Conservation (phyloP, 2,329 filamentous ascomycete genomes). For the Neofusicoccum umdonicola region DNA sequence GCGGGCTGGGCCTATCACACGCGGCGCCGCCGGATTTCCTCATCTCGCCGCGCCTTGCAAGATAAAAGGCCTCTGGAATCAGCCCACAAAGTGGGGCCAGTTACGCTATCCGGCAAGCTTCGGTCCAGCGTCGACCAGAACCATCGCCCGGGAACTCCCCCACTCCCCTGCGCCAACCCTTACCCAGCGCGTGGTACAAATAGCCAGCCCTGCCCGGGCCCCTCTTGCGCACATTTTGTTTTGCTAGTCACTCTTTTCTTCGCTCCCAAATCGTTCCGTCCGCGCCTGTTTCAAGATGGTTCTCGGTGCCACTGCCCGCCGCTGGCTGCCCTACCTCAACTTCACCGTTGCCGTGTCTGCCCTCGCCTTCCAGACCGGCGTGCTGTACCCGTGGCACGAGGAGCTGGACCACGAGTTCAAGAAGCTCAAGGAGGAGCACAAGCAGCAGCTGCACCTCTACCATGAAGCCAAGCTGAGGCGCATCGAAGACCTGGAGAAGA, state of each 20-base stretch:
- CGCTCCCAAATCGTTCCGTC: background rate
- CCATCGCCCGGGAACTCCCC: background rate
- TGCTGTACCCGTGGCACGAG: constrained; percentile 70
- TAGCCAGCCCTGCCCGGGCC: constrained; percentile 5
- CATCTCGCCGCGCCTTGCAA: constrained; percentile 1
- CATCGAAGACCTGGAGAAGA: constrained; percentile 12
- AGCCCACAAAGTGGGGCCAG: constrained; percentile 17
- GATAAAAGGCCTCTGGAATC: constrained; percentile 16
- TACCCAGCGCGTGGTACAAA: background rate
- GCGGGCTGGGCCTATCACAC: background rate
- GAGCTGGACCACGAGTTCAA: constrained; percentile 63
- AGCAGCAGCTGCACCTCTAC: constrained; percentile 26
- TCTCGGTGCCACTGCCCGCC: constrained; percentile 16
- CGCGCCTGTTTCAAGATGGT: constrained; percentile 1
- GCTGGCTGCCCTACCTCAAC: constrained; percentile 40
- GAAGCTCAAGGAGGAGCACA: constrained; percentile 58
- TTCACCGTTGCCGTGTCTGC: constrained; percentile 65
- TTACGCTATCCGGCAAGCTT: constrained; percentile 15
- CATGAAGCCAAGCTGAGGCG: constrained; percentile 15
- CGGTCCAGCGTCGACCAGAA: constrained; percentile 10
- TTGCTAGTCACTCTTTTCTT: constrained; percentile 8
- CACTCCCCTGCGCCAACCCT: background rate
- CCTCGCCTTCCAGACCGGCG: constrained; percentile 65
- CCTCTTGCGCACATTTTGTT: background rate
- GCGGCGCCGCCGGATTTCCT: background rate